Evolutionary conservation across 2,329 filamentous ascomycete genomes (phyloP), one percentile per base, ranked within the genome.

Genomic region (Thermoascus crustaceus): DNA sequence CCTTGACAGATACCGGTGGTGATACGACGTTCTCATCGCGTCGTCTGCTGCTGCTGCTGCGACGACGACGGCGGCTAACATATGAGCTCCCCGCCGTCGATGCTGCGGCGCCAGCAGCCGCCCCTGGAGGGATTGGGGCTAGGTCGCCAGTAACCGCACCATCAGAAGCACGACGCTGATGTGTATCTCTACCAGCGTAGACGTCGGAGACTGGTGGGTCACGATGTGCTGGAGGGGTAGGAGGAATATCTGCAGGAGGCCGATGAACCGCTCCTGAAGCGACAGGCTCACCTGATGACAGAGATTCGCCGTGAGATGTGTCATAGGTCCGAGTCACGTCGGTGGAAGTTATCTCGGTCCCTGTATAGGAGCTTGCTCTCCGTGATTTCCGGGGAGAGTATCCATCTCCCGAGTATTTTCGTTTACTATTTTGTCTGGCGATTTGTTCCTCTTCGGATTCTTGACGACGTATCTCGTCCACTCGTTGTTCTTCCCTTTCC

Each of bases 361-460:
- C 58, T 14, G 55, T 52, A 34, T 54, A 55, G 9, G 58, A 57
- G 26, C 49, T 53, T 3, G 55, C 46, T 24, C 50, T 40, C 44
- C 56, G 47, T 38, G 52, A 40, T 42, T 43, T 42, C 40, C 51
- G 54, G 18, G 56, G 58, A 30, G 54, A 54, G 32, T 49, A 52
- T 2, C 80, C 80, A 53, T 87, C 83, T 18, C 76, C 82, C 2
- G 82, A 85, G 42, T 76, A 85, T 47, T 78, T 75, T n/a, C 72
- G 68, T 20, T 72, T 71, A 22, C 73, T 75, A 40, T 72, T 69
- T 35, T 62, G 62, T 47, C 73, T 65, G 31, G 67, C 65, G 18
- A 74, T 47, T 16, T 66, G 63, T 48, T 76, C 73, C 31, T 75
- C 61, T 44, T 72, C 71, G 16, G 64, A 55, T 40, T 72, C 69